Conservation (phyloP, 805 yeast genomes). For the Candida sithepensis region DNA sequence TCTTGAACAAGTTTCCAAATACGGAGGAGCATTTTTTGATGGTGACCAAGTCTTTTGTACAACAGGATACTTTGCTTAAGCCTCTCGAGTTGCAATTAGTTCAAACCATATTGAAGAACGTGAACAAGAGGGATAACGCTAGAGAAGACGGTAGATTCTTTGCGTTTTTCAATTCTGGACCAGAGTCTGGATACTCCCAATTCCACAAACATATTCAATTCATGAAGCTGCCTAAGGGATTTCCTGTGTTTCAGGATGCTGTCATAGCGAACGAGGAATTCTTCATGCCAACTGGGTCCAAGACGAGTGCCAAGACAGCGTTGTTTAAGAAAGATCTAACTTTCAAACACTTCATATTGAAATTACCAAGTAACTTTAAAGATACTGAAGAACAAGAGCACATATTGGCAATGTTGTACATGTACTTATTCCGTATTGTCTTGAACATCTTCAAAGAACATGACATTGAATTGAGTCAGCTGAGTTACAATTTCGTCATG, state of each 20-base stretch:
- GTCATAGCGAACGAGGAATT: constrained; percentile 41
- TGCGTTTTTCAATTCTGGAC: constrained; percentile 88
- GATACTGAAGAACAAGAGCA: constrained; percentile 47
- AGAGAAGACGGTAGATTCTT: constrained; percentile 49
- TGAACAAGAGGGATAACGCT: constrained; percentile 36
- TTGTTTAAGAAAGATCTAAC: constrained; percentile 58
- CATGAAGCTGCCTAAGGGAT: constrained; percentile 61
- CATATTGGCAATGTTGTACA: constrained; percentile 61
- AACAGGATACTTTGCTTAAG: constrained; percentile 68
- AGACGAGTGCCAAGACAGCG: constrained; percentile 45
- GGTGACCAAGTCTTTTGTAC: constrained; percentile 68
- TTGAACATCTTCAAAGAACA: constrained; percentile 62
- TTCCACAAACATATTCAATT: constrained; percentile 92
- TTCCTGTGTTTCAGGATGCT: constrained; percentile 54
- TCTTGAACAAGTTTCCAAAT: constrained; percentile 86
- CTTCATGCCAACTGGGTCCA: constrained; percentile 48
- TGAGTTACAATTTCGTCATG: constrained; percentile 79
- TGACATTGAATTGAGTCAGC: constrained; percentile 33
- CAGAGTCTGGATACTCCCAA: constrained; percentile 89
- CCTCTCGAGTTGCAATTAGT: constrained; percentile 67
- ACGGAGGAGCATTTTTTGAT: constrained; percentile 74
- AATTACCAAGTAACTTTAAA: constrained; percentile 40
- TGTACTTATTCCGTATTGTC: constrained; percentile 67
- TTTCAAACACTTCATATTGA: constrained; percentile 81
- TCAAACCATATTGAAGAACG: constrained; percentile 47